Evolutionary conservation across 768 basidiomycete genomes (phyloP).

Genomic region (Royoungia palumana): DNA sequence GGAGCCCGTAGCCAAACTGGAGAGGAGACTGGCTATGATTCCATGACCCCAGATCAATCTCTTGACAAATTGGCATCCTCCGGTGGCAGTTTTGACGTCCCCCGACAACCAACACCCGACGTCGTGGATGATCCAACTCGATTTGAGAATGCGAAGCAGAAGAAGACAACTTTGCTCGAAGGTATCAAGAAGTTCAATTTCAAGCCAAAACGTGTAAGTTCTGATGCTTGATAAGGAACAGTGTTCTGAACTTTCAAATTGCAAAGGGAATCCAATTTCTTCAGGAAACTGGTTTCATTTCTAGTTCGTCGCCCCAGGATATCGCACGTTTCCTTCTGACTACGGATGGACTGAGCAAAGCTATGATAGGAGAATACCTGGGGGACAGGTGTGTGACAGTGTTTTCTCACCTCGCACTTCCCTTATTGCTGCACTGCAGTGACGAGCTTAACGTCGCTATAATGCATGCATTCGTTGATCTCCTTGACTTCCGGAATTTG

Average conservation of each 20-base stretch:
- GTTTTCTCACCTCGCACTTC: neutral
- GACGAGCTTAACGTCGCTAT: constrained; percentile 86
- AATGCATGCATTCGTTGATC: constrained; percentile 97
- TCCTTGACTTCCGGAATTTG: constrained; percentile 78
- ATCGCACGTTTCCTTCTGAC: constrained; percentile 82
- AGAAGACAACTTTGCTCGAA: constrained; percentile 91
- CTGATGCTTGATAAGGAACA: neutral
- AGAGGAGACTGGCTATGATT: constrained; percentile 54
- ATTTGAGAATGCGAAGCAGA: constrained; percentile 95
- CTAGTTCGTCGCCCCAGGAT: constrained; percentile 64
- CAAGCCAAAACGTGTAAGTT: constrained; percentile 90
- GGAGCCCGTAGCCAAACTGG: constrained; percentile 43
- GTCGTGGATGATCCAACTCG: constrained; percentile 82
- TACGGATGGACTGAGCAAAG: constrained; percentile 91
- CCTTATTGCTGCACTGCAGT: constrained; percentile 39
- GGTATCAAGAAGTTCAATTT: constrained; percentile 98
- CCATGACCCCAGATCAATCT: constrained; percentile 53
- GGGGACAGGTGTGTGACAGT: constrained; percentile 79
- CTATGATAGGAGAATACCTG: constrained; percentile 96
- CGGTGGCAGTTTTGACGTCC: constrained; percentile 48
- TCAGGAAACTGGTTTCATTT: constrained; percentile 83
- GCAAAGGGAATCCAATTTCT: constrained; percentile 84
- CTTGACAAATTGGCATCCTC: constrained; percentile 51
- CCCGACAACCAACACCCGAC: constrained; percentile 74
- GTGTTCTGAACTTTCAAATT: constrained; percentile 1